These are phyloP conservation scores for Ophiostoma australiae DNA, from an alignment of 2,329 filamentous ascomycete genomes.

Conservation along the genomic window DNA sequence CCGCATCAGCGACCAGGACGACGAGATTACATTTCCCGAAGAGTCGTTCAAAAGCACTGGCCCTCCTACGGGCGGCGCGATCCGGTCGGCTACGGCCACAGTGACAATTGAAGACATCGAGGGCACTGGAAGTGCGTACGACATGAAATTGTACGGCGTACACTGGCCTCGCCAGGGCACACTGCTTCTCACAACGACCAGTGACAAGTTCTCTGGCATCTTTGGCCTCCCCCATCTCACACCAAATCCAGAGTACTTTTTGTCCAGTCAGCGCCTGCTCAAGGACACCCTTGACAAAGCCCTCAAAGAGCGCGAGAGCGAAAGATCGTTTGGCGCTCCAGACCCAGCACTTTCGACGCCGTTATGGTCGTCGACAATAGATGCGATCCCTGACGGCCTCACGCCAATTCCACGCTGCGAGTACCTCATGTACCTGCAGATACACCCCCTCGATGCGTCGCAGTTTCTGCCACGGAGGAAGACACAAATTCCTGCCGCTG, in stretches of 20 bases:
- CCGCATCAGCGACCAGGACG: conserved; percentile 55
- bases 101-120: conserved; percentile 68
- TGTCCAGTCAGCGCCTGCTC: conserved; percentile 58
- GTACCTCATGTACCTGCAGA: conserved; percentile 78
- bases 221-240: conserved; percentile 83
- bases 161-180: conserved; percentile 80
- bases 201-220: conserved; percentile 89
- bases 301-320: conserved; percentile 59
- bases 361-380: conserved; percentile 68
- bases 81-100: conserved; percentile 64
- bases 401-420: conserved; percentile 75
- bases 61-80: conserved; percentile 46
- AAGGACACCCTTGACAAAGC: conserved; percentile 66
- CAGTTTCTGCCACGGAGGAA: conserved; percentile 29
- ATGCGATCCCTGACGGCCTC: conserved; percentile 54
- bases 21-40: conserved; percentile 41
- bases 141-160: conserved; percentile 74
- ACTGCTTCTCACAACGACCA: conserved; percentile 79
- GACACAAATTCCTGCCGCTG: neutral
- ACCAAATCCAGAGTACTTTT: conserved; percentile 52
- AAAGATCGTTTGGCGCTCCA: conserved; percentile 50
- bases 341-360: conserved; percentile 55
- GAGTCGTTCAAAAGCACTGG: conserved; percentile 30
- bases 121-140: conserved; percentile 67
- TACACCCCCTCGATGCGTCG: conserved; percentile 51